Base-by-base conservation (phyloP, 176 grass and related monocot species). In the Cocos nucifera region DNA sequence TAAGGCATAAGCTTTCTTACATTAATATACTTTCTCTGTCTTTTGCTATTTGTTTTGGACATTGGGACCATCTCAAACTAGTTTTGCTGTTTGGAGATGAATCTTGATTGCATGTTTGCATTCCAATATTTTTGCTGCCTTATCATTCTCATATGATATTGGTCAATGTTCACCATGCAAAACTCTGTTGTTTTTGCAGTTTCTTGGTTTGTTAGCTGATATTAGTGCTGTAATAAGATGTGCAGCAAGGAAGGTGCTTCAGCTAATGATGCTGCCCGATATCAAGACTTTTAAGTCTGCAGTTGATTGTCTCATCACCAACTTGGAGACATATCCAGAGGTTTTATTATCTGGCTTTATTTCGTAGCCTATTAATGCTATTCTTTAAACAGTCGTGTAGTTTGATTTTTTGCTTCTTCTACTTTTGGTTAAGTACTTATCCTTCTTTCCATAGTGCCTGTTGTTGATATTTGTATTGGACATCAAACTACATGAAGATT, bases 151-250 rank as follows among this genome's bases (percentile, higher is more conserved):
- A 44, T 44, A 12, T 44, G 8, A 14, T 44, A 12, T 44, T 12
- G 35, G 9, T 44, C 1, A 44, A 44, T 44, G 35, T 44, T 44
- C 35, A 44, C 35, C 0, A 2, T 44, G 35, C 9, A 44, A 44
- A 44, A 44, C 35, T 44, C 19, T 55, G 15, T 29, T 70, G 19
- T 21, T 44, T 78, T 51, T 83, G 75, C 69, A 98, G 87, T 92
- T 98, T 75, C 79, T 91, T 70, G 78, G 76, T 28, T 73, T 92
- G 71, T 74, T 92, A 67, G 65, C 73, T 55, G 87, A 98, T 83
- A 51, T 64, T 54, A 86, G 73, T 83, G 58, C 67, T 18, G 61
- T 62, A 44, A 79, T 98, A 27, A 71, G 79, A 77, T 56, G 74
- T 70, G 56, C 52, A 52, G 66, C 84, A 71, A 74, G 68, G 48